Conservation (phyloP, 176 grass and related monocot species). For the Aegilops longissima region DNA sequence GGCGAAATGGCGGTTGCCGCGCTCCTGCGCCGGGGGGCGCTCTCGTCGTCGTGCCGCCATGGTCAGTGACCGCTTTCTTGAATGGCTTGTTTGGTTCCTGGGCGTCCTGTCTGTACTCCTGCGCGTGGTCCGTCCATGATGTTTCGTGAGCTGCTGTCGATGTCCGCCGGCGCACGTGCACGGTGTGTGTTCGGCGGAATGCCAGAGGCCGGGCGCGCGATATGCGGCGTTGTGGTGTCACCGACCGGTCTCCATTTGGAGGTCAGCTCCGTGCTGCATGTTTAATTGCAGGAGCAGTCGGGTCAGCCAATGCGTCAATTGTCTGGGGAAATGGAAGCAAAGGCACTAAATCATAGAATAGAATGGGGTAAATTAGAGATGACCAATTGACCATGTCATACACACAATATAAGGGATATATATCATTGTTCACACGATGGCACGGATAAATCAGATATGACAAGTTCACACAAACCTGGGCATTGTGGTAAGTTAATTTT, state of each 20-base stretch:
- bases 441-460: too few relatives aligned
- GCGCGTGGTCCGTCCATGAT: background rate
- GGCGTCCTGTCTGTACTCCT: background rate
- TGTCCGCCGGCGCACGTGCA: background rate
- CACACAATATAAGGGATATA: too few relatives aligned
- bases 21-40: conserved; percentile 31
- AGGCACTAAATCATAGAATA: too few relatives aligned
- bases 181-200: conserved; percentile 33
- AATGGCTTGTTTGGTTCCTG: background rate
- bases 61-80: conserved; percentile 26
- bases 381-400: too few relatives aligned
- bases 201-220: background rate
- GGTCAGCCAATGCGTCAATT: background rate
- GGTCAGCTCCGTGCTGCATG: background rate
- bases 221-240: background rate
- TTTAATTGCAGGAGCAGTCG: background rate
- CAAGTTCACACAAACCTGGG: too few relatives aligned
- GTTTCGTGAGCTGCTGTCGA: background rate
- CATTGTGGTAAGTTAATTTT: too few relatives aligned
- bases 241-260: background rate
- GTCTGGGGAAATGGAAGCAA: background rate
- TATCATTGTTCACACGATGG: too few relatives aligned
- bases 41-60: background rate
- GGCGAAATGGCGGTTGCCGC: conserved; percentile 35
- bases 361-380: too few relatives aligned